Base-by-base conservation (phyloP, 768 basidiomycete species). In the Lepiota brunneoincarnata region DNA sequence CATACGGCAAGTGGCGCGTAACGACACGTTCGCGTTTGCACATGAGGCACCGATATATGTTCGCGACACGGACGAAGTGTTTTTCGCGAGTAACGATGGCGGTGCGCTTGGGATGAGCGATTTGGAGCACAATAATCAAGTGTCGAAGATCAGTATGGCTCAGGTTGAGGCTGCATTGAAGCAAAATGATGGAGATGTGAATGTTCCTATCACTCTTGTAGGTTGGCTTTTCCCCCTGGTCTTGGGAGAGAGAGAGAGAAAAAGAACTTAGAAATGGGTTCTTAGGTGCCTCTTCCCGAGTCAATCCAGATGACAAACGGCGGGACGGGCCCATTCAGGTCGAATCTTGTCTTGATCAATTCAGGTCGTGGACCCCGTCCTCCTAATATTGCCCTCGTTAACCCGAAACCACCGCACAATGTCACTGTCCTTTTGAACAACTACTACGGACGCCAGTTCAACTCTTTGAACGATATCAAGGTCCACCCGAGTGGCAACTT, bases 401-500 rank as follows among this genome's bases (percentile, higher is more conserved):
- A 89, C 63, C 86, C 88, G 0, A 63, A 61, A 3, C 63, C 79
- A 6, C 89, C 89, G 0, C 75, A 83, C 68, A 87, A 90, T 51
- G 70, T 78, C 3, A 90, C 86, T 0, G 77, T 87, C 26, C 66
- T 92, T 14, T 67, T 92, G 56, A 87, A 91, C 68, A 92, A 91
- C 69, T 89, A 78, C 68, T 87, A 81, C 60, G 89, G 89, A 1
- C 74, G 87, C 2, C 89, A 90, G 59, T 93, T 91, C 70, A 91
- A 88, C 68, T 89, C 89, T 1, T 65, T 92, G 47, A 89, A 91
- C 64, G 90, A 93, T 58, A 75, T 87, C 55, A 90, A 88, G 61
- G 72, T 90, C 2, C 83, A 89, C 49, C 87, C 86, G 1, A 86
- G 78, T 57, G 82, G 83, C 35, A 79, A 79, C 36, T 59, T 91